phyloP scores from a whole-genome alignment of 768 basidiomycete genomes.

The Collybiopsis luxurians region DNA sequence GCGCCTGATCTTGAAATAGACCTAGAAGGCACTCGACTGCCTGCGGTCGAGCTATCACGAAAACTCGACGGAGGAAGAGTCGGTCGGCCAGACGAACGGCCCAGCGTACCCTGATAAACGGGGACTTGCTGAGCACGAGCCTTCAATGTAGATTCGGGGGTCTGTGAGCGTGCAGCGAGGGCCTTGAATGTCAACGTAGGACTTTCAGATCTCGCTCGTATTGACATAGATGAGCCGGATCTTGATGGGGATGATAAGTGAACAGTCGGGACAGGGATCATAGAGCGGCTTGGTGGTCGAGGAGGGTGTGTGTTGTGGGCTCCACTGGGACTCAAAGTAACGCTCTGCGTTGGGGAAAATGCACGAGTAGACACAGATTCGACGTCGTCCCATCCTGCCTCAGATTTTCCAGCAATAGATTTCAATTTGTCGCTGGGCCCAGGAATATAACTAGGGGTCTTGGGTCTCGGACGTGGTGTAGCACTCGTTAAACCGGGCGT shows the following conservation, averaged over 20 bases:
- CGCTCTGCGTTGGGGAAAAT: constrained; percentile 56
- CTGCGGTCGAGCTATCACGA: constrained; percentile 45
- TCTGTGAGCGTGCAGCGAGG: constrained; percentile 54
- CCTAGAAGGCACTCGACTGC: constrained; percentile 58
- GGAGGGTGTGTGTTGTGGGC: constrained; percentile 49
- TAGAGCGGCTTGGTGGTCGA: constrained; percentile 79
- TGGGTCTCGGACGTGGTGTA: constrained; percentile 68
- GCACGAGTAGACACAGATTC: constrained; percentile 46
- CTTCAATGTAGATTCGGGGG: constrained; percentile 62
- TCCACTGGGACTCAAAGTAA: constrained; percentile 43
- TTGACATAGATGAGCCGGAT: constrained; percentile 70
- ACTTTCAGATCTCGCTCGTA: constrained; percentile 53
- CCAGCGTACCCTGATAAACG: constrained; percentile 44
- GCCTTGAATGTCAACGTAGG: constrained; percentile 45
- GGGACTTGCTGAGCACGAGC: constrained; percentile 60
- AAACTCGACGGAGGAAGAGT: constrained; percentile 72
- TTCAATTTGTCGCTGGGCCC: constrained; percentile 50
- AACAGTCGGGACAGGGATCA: constrained; percentile 77
- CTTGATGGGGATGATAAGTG: constrained; percentile 69
- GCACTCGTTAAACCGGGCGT: constrained; percentile 28
- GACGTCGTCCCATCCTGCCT: constrained; percentile 44
- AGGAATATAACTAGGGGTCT: constrained; percentile 81
- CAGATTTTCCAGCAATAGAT: constrained; percentile 47
- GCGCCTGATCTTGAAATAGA: constrained; percentile 65
- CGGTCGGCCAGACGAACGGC: constrained; percentile 39